Evolutionary conservation across 2,329 filamentous ascomycete genomes (phyloP).

Genomic region (Microcyclospora pomicola): DNA sequence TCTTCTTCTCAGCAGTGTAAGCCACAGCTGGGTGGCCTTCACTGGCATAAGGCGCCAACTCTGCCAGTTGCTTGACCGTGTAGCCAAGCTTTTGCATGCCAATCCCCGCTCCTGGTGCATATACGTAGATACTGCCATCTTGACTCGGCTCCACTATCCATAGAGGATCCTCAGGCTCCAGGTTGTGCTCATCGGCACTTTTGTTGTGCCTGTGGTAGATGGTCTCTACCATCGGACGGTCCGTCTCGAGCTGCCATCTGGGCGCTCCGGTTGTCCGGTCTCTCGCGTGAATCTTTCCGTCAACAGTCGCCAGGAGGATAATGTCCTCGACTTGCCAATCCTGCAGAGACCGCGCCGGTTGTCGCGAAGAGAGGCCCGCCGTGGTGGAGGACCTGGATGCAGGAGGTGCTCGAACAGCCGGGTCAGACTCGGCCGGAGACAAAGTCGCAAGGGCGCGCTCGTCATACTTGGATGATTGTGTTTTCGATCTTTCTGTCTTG

Average conservation of each 20-base stretch:
- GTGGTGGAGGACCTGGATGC: slow-evolving; percentile 41
- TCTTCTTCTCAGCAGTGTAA: slow-evolving; percentile 86
- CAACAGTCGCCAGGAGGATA: slow-evolving; percentile 98
- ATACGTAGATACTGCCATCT: slow-evolving; percentile 77
- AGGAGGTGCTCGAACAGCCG: slow-evolving; percentile 90
- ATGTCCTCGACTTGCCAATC: slow-evolving; percentile 99
- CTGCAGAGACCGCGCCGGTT: slow-evolving; percentile 89
- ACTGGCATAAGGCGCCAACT: slow-evolving; percentile 62
- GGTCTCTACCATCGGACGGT: slow-evolving; percentile 82
- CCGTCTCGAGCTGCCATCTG: slow-evolving; percentile 73
- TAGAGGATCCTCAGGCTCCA: slow-evolving; percentile 67
- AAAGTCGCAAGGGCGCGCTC: slow-evolving; percentile 95
- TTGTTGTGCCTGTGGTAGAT: slow-evolving; percentile 59
- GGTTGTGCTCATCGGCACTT: slow-evolving; percentile 45
- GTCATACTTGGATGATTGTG: slow-evolving; percentile 34
- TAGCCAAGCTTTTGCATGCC: slow-evolving; percentile 53
- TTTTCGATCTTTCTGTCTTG: slow-evolving; percentile 12
- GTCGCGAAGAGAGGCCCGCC: slow-evolving; percentile 57
- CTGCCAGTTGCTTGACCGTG: slow-evolving; percentile 73
- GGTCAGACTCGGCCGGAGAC: slow-evolving; percentile 63
- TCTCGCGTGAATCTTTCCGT: slow-evolving; percentile 85
- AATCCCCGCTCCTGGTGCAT: slow-evolving; percentile 50
- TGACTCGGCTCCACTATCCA: slow-evolving; percentile 91
- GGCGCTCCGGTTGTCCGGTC: slow-evolving; percentile 74
- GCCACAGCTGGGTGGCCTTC: slow-evolving; percentile 59